phyloP scores from a whole-genome alignment of 2,329 filamentous ascomycete species.

The Hypoxylon sp. region DNA sequence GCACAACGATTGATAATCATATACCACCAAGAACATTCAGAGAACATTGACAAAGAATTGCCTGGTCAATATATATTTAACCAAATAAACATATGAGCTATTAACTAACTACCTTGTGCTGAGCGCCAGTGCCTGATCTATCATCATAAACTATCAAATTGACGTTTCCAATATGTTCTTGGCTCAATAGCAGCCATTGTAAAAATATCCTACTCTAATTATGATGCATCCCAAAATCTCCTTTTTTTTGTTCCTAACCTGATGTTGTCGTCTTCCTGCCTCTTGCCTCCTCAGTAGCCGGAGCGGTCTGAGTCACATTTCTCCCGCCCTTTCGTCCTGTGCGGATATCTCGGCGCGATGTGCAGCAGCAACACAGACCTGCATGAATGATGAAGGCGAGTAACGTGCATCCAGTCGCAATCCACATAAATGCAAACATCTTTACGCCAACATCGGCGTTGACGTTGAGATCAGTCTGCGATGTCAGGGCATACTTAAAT shows the following conservation, averaged over 20 bases:
- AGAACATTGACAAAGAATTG: too few relatives aligned
- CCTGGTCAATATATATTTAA: too few relatives aligned
- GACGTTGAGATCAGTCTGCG: slow-evolving; percentile 79
- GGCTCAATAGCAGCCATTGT: not conserved
- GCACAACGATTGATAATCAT: too few relatives aligned
- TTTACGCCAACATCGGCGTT: slow-evolving; percentile 70
- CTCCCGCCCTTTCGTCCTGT: slow-evolving; percentile 48
- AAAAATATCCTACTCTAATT: not conserved
- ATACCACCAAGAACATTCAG: too few relatives aligned
- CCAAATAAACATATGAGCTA: too few relatives aligned
- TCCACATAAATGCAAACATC: slow-evolving; percentile 93
- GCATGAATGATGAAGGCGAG: slow-evolving; percentile 78
- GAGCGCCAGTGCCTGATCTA: slow-evolving; percentile 6
- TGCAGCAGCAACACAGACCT: slow-evolving; percentile 81
- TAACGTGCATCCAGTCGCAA: slow-evolving; percentile 71
- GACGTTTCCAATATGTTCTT: not conserved
- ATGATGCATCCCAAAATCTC: not conserved
- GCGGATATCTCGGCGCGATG: slow-evolving; percentile 61
- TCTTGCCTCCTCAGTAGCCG: slow-evolving; percentile 7
- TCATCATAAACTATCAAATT: slow-evolving; percentile 7
- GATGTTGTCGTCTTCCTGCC: slow-evolving; percentile 23
- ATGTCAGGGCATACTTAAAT: slow-evolving; percentile 78
- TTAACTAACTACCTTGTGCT: too few relatives aligned
- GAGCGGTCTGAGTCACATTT: slow-evolving; percentile 20
- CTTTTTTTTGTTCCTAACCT: slow-evolving; percentile 20